Base-by-base conservation (phyloP, 2,329 filamentous ascomycete species). In the Metarhizium brunneum region DNA sequence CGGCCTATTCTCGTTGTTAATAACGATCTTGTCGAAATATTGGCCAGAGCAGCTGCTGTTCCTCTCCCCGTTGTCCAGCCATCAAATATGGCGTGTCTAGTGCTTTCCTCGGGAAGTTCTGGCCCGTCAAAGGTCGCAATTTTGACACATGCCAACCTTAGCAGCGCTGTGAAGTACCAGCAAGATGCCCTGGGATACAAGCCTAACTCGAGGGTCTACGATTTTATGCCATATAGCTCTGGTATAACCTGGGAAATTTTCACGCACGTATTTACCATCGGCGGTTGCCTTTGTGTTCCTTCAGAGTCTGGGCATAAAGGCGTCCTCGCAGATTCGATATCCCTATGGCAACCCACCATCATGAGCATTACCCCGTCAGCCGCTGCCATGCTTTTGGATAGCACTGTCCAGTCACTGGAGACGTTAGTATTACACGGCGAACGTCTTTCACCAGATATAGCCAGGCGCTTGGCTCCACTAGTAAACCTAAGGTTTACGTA, bases 141-240 rank as follows among this genome's bases (percentile, higher is more conserved):
- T 2, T 13, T 57, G 29, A 50, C 56, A 6, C 56, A 55, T 38
- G 16, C 14, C 30, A 53, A 53, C 25, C 40, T 55, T n/a, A 49
- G 53, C 30, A 53, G 50, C 50, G 53, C 45, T 18, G 47, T 30
- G 11, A 53, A 47, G 38, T 29, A 57, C 43, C 56, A 57, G 14
- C 29, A 55, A 14, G 18, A 47, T 40, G 25, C 38, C 10, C 53
- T 52, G 40, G 53, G 56, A 4, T 57, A 53, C 30, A 45, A n/a
- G 16, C n/a, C 45, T 18, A 43, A n/a, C 18, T 55, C 53, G 30
- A 52, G 56, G n/a, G 56, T 57, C 16, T 55, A 55, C 20, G 56
- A 57, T 36, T 57, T 54, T 10, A 54, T 54, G 53, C 47, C 47
- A n/a, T 45, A 50, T 35, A n/a, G 25, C 14, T 53, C 42, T n/a